phyloP scores from a whole-genome alignment of 2,329 filamentous ascomycete species.

The Pestalotiopsis sp. region DNA sequence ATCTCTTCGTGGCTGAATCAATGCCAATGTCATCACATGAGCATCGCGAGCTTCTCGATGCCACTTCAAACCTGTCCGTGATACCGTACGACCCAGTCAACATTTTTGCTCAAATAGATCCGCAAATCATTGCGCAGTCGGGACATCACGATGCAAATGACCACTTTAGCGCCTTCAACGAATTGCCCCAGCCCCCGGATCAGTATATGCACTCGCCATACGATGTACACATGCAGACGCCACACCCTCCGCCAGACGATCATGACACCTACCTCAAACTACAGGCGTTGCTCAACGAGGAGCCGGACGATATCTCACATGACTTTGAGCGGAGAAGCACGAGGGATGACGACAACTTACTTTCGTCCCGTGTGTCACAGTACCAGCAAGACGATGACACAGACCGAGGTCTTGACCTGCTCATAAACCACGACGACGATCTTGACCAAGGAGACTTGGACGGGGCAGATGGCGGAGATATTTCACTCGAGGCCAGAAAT shows the following conservation, averaged over 20 bases:
- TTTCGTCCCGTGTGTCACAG: slow-evolving; percentile 1
- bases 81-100: slow-evolving; percentile 26
- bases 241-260: slow-evolving; percentile 36
- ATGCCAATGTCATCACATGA: slow-evolving; percentile 27
- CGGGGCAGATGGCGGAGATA: slow-evolving; percentile 11
- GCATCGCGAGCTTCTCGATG: slow-evolving; percentile 25
- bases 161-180: slow-evolving; percentile 39
- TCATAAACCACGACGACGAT: slow-evolving; percentile 29
- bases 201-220: slow-evolving; percentile 22
- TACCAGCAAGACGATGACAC: slow-evolving; percentile 17
- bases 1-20: background rate
- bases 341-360: slow-evolving; percentile 19
- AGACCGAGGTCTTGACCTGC: slow-evolving; percentile 33
- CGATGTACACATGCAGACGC: slow-evolving; percentile 21
- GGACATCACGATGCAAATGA: slow-evolving; percentile 30
- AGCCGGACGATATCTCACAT: slow-evolving; percentile 26
- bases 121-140: slow-evolving; percentile 57
- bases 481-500: slow-evolving; percentile 4
- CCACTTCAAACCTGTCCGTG: slow-evolving; percentile 25
- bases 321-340: slow-evolving; percentile 1
- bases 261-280: slow-evolving; percentile 44
- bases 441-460: slow-evolving; percentile 27
- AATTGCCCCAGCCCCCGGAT: slow-evolving; percentile 20
- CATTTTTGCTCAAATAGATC: slow-evolving; percentile 60
- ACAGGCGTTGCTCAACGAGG: slow-evolving; percentile 55